A percentile compares a stretch with the other conserved stretches of the same genome.
Evolutionary conservation across 495 filamentous ascomycete species (phyloP).

Genomic region (Chaetomium cochliodes): DNA sequence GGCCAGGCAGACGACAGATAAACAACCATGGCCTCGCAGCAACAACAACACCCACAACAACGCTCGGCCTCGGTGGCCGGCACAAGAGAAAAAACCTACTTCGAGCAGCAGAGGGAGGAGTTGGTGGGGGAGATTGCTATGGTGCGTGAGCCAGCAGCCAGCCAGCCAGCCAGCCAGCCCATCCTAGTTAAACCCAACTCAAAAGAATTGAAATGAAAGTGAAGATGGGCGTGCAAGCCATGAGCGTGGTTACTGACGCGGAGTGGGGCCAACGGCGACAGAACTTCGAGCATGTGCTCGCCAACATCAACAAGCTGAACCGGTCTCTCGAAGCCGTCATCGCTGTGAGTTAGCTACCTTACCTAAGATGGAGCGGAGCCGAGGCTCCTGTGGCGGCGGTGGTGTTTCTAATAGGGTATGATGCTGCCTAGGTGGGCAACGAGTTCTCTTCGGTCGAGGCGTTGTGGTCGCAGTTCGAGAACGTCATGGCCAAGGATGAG

Average conservation of each 20-base stretch:
- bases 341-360: slow-evolving; percentile 53
- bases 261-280: slow-evolving; percentile 32
- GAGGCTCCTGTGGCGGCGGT: too few relatives aligned
- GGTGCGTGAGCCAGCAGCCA: slow-evolving; percentile 44
- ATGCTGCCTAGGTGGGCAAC: slow-evolving; percentile 72
- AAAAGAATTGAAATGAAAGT: background rate
- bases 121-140: slow-evolving; percentile 76
- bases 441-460: slow-evolving; percentile 96
- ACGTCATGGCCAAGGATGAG: slow-evolving; percentile 84
- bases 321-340: slow-evolving; percentile 90
- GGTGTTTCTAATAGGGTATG: background rate
- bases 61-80: slow-evolving; percentile 37
- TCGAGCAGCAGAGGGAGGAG: slow-evolving; percentile 78
- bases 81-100: slow-evolving; percentile 51
- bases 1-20: too few relatives aligned
- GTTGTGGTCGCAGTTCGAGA: slow-evolving; percentile 95
- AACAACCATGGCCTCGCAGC: slow-evolving; percentile 37
- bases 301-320: slow-evolving; percentile 94
- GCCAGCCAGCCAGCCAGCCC: background rate
- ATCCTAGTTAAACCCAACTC: too few relatives aligned
- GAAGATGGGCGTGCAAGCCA: background rate
- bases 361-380: too few relatives aligned
- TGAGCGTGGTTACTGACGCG: background rate
- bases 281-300: slow-evolving; percentile 91
- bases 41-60: slow-evolving; percentile 37